A percentile compares a stretch with the other conserved stretches of the same genome.
Conservation (phyloP, 192 early-diverging fungal genomes). For the Linderina pennispora region DNA sequence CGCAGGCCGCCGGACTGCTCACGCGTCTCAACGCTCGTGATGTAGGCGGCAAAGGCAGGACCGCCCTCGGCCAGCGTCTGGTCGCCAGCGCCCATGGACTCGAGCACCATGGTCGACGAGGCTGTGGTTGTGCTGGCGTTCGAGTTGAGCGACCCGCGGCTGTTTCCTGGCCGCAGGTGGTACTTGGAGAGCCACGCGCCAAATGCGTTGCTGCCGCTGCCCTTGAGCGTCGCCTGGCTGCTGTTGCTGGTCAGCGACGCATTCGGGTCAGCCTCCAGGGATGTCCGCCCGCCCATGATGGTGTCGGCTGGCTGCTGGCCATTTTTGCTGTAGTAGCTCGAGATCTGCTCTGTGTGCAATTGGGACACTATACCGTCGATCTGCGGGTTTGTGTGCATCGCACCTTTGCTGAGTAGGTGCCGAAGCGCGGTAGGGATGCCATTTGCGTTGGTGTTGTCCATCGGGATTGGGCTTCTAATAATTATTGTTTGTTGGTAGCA, state of each 20-base stretch:
- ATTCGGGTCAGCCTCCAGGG: conserved; percentile 8
- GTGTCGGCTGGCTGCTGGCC: too few relatives aligned
- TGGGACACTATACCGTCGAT: conserved; percentile 47
- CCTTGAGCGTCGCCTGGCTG: conserved; percentile 1
- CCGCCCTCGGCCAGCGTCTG: conserved; percentile 9
- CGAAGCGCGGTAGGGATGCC: conserved; percentile 40
- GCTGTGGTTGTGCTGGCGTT: conserved; percentile 28
- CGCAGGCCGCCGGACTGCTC: conserved; percentile 10
- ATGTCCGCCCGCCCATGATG: conserved; percentile 13
- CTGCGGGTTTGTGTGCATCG: conserved; percentile 39
- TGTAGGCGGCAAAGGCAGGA: conserved; percentile 35
- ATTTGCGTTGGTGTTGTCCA: conserved; percentile 17
- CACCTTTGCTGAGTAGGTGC: conserved; percentile 33
- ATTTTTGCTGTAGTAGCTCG: not conserved
- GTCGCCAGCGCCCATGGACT: too few relatives aligned
- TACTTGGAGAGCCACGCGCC: conserved; percentile 43
- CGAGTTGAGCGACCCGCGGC: conserved; percentile 31
- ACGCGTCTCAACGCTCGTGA: conserved; percentile 40
- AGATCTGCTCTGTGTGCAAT: not conserved
- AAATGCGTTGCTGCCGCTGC: not conserved
- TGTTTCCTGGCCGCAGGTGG: conserved; percentile 27
- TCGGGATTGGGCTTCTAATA: too few relatives aligned
- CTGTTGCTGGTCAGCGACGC: conserved; percentile 3
- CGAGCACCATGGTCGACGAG: too few relatives aligned
- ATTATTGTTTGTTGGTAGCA: too few relatives aligned